Base-by-base conservation (phyloP, 148 eudicot genomes). In the Suaeda aralocaspica region DNA sequence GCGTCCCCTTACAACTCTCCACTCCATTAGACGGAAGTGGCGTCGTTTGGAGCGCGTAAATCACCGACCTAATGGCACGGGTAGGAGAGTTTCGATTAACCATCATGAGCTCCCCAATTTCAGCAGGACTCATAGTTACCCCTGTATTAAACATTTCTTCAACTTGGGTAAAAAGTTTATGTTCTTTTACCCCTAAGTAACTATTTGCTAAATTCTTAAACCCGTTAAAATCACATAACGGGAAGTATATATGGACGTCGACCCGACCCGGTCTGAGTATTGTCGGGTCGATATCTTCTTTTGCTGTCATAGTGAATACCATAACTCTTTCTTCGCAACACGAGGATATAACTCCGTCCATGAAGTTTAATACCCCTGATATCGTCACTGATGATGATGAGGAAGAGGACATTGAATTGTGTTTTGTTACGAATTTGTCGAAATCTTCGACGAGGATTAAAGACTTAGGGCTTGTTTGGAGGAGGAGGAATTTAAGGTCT, bases 101-200 rank as follows among this genome's bases (percentile, higher is more conserved):
- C 59, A 91, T 70, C 98, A 93, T 85, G 59, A 93, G 64, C 78
- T 89, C 97, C 7, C 96, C 86, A 28, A 93, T 84, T 82, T 93
- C 98, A 7, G 98, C 96, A 48, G 89, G 91, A 26, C 88, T 87
- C 61, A 93, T 68, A 14, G 82, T 76, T 3, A 86, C 92, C 0
- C 96, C 98, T 65, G 66, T 64, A 18, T 69, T 77, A 9, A 93
- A 93, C 55, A 85, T 87, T 72, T 84, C 98, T 42, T 88, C 92
- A n/a, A 91, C 91, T 62, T 88, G 94, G 0, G 89, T 80, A 25
- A 93, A 93, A 61, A 91, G 49, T 64, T 93, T 93, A 44, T 93
- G 98, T 18, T 93, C 98, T 45, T 72, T 87, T 9, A 94, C 69
- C 21, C 97, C 97, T 15, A 91, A 63, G 66, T 89, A 86, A 70